Percentiles rank a stretch among this genome's conserved stretches.
phyloP scores from a whole-genome alignment of 1,284 basidiomycete species.

The Ustilago vetiveriae region DNA sequence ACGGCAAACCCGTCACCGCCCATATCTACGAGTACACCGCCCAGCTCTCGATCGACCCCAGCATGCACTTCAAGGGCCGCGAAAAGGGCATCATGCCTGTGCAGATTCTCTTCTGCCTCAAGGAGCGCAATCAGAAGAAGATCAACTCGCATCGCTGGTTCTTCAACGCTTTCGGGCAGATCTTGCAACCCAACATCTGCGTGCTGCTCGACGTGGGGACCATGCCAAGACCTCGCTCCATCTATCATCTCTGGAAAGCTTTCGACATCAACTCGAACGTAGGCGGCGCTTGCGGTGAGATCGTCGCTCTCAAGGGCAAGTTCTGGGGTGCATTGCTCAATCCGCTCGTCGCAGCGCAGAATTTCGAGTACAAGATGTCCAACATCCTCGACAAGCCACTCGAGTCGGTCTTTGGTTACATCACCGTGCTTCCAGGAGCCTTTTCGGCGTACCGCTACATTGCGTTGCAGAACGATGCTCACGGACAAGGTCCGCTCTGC shows the following conservation, averaged over 20 bases:
- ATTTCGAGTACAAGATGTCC: conserved; percentile 67
- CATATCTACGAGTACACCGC: conserved; percentile 82
- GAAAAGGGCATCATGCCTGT: conserved; percentile 81
- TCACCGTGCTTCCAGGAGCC: conserved; percentile 89
- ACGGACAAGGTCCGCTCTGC: conserved; percentile 85
- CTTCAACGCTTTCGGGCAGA: conserved; percentile 68
- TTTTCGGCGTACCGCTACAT: conserved; percentile 85
- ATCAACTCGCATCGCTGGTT: conserved; percentile 83
- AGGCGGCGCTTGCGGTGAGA: conserved; percentile 95
- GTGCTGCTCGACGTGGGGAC: conserved; percentile 94
- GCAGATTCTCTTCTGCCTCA: conserved; percentile 83
- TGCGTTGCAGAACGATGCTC: conserved; percentile 84
- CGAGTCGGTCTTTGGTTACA: conserved; percentile 82
- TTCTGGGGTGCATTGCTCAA: conserved; percentile 72
- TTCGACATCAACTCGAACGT: conserved; percentile 96
- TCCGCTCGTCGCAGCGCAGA: conserved; percentile 75
- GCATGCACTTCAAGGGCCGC: conserved; percentile 81
- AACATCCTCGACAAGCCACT: conserved; percentile 72
- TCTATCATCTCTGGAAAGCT: conserved; percentile 96
- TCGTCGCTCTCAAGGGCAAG: conserved; percentile 88
- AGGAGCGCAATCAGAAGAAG: conserved; percentile 68
- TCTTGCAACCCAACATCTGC: conserved; percentile 80
- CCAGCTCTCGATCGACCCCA: conserved; percentile 81
- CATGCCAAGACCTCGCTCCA: conserved; percentile 73
- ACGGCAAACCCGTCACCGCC: conserved; percentile 83